These are phyloP conservation scores for Cadophora sp. DNA, from an alignment of 2,329 filamentous ascomycete genomes.

Conservation along the genomic window DNA sequence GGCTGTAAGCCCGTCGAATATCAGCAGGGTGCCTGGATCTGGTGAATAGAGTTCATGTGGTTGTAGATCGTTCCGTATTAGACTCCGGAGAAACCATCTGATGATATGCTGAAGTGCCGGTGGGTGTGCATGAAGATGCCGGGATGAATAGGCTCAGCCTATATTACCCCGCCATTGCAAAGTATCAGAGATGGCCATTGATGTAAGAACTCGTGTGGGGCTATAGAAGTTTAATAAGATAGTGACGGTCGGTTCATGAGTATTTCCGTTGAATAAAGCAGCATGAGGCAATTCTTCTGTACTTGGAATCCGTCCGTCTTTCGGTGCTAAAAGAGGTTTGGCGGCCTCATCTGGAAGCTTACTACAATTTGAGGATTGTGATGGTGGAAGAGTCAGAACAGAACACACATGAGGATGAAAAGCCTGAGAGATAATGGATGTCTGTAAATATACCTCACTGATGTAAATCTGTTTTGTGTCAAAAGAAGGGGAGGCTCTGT, in stretches of 20 bases:
- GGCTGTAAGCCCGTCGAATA: background rate
- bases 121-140: background rate
- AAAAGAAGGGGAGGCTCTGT: no score
- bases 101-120: background rate
- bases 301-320: no score
- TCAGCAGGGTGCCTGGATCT: background rate
- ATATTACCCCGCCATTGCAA: background rate
- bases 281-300: background rate
- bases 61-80: background rate
- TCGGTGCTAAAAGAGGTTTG: no score
- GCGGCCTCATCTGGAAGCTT: no score
- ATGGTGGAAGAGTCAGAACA: no score
- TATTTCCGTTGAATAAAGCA: background rate
- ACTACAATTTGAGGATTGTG: no score
- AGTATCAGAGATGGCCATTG: background rate
- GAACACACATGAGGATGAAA: no score
- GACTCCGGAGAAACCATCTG: background rate
- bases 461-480: no score
- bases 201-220: background rate
- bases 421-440: no score
- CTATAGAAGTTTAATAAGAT: background rate
- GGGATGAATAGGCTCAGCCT: slow-evolving; percentile 6
- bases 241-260: background rate
- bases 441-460: no score
- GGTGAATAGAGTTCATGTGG: background rate